A percentile compares a stretch with the other conserved stretches of the same genome.
These are phyloP conservation scores for Aspergillus cavernicola DNA, from an alignment of 495 filamentous ascomycete genomes.

Conservation along the genomic window DNA sequence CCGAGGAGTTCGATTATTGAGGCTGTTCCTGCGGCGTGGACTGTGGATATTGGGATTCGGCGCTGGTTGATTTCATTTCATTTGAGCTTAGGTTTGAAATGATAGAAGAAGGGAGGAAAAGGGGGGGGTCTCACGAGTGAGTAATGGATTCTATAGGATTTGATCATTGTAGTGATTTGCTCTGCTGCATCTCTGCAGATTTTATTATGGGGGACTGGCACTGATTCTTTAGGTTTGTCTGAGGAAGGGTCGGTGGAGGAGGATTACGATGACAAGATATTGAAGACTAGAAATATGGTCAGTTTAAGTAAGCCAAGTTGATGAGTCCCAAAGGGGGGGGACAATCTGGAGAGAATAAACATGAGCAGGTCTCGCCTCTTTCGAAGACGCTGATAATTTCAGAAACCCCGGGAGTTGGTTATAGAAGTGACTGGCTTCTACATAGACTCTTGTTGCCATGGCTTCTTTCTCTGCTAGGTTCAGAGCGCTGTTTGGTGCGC, in stretches of 20 bases:
- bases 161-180: no score
- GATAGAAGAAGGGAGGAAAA: no score
- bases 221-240: no score
- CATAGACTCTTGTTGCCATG: neutral
- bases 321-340: no score
- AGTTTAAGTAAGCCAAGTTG: no score
- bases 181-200: no score
- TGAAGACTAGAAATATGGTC: neutral
- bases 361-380: neutral
- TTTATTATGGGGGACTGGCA: no score
- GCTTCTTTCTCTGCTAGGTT: neutral
- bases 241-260: neutral
- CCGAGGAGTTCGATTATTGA: neutral
- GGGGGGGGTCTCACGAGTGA: no score
- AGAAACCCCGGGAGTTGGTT: neutral
- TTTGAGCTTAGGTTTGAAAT: no score
- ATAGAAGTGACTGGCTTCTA: neutral
- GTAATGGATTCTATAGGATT: no score
- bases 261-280: neutral
- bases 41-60: neutral
- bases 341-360: neutral
- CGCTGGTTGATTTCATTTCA: neutral
- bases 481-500: neutral
- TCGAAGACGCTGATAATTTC: neutral
- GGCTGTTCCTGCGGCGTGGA: neutral